Base-by-base conservation (phyloP, 1,284 basidiomycete species). In the Microbotryomycetes sp. region DNA sequence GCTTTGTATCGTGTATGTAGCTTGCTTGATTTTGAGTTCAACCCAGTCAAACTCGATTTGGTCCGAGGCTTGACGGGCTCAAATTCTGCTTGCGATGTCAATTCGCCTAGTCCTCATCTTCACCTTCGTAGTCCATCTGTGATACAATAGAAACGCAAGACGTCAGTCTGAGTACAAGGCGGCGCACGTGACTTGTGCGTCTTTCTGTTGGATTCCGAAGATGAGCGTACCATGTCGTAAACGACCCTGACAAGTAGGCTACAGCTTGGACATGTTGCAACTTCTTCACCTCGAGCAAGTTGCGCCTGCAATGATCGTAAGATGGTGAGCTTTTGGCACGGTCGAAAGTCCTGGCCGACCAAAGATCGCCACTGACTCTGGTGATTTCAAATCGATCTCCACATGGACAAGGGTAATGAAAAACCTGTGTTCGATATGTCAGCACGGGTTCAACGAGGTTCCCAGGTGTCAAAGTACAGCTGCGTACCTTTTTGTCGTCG, bases 331-430 rank as follows among this genome's bases (percentile, higher is more conserved):
- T 23, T 42, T 29, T 6, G 28, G 36, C 42, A 2, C 19, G 2
- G n/a, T 5, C 25, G 26, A 31, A 31, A 23, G 26, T n/a, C n/a
- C 28, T 9, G 16, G 23, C 28, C 49, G 26, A 54, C 29, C 25
- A 45, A 52, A 6, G 60, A 26, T n/a, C 9, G 25, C 31, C 25
- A 42, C 6, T 22, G 30, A 16, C 32, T 12, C n/a, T 84, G 22
- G 90, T 87, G 71, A 98, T 97, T 76, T 99, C 96, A 78, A 98
- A 98, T 46, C 92, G 86, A 79, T 98, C 96, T 26, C 94, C 94
- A 74, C 96, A 99, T 1, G 94, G 94, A 74, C 93, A 98, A 1
- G 96, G 96, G 76, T 94, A 97, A 79, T 97, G 92, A 72, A 85
- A 96, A 6, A 93, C 86, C 53, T 82, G 77, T 16, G 56, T 57